phyloP scores from a whole-genome alignment of 2,329 filamentous ascomycete genomes.

The Rutstroemia sp. region DNA sequence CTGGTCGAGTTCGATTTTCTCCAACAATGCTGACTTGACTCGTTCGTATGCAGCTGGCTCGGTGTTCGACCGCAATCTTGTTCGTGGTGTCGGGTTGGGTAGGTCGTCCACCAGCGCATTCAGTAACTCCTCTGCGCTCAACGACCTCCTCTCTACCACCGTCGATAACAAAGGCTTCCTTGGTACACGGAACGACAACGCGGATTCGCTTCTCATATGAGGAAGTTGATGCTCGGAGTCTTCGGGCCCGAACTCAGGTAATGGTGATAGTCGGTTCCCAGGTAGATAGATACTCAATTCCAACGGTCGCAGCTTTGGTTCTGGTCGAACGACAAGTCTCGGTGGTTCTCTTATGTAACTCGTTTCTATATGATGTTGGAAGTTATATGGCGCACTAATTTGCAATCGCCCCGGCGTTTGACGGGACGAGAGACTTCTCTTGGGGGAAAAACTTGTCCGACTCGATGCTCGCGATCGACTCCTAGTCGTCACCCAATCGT shows the following conservation, averaged over 20 bases:
- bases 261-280: constrained; percentile 44
- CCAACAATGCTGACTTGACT: constrained; percentile 27
- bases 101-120: constrained; percentile 20
- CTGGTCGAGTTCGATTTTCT: constrained; percentile 47
- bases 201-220: constrained; percentile 25
- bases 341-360: constrained; percentile 4
- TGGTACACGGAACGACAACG: constrained; percentile 24
- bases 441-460: constrained; percentile 38
- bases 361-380: constrained; percentile 6
- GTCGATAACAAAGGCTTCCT: constrained; percentile 26
- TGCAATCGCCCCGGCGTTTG: constrained; percentile 17
- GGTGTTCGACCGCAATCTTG: constrained; percentile 24
- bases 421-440: constrained; percentile 35
- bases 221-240: constrained; percentile 16
- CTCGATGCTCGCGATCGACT: constrained; percentile 36
- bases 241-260: constrained; percentile 41
- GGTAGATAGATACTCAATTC: constrained; percentile 48
- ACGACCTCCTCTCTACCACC: constrained; percentile 19
- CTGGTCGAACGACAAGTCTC: constrained; percentile 34
- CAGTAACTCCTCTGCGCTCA: constrained; percentile 22
- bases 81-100: constrained; percentile 20
- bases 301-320: constrained; percentile 41
- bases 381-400: constrained; percentile 9
- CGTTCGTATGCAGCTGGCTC: constrained; percentile 27
- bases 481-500: constrained; percentile 26